A percentile compares a stretch with the other conserved stretches of the same genome.
phyloP scores from a whole-genome alignment of 441 rosid species.

The Adansonia madagascariensis region DNA sequence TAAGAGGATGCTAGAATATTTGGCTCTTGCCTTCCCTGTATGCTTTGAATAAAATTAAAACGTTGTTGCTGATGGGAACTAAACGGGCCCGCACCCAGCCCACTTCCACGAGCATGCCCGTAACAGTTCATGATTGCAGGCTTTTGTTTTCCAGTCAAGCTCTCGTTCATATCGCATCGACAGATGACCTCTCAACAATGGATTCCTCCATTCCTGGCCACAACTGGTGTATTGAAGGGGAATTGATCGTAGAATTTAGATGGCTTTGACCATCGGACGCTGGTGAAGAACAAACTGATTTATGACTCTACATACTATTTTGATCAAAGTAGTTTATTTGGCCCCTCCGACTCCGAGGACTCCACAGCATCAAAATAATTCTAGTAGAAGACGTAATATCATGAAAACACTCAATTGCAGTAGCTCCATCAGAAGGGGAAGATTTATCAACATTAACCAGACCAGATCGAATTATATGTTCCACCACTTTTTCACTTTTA shows the following conservation, averaged over 20 bases:
- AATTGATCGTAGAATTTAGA: not conserved
- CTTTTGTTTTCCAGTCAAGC: not conserved
- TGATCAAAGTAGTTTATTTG: not conserved
- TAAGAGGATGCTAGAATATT: not conserved
- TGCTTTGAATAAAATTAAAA: not conserved
- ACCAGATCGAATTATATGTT: not conserved
- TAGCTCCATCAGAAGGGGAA: conserved; percentile 9
- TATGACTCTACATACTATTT: not conserved
- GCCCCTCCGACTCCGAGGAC: not conserved
- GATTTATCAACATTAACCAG: not conserved
- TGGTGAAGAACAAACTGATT: not conserved
- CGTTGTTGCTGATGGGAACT: not conserved
- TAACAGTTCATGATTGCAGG: not conserved
- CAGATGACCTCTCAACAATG: not conserved
- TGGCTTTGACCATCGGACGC: not conserved
- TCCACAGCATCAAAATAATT: not conserved
- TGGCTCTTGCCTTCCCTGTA: not conserved
- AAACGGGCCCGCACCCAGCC: not conserved
- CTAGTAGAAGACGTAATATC: not conserved
- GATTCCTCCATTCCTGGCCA: too few species aligned
- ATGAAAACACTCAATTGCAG: not conserved
- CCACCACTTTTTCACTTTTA: not conserved
- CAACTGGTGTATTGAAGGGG: not conserved
- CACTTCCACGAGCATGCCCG: not conserved
- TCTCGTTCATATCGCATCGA: not conserved